Percentiles rank a stretch among this genome's conserved stretches.
These are phyloP conservation scores for Russula sp. DNA, from an alignment of 768 basidiomycete species.

Conservation along the genomic window DNA sequence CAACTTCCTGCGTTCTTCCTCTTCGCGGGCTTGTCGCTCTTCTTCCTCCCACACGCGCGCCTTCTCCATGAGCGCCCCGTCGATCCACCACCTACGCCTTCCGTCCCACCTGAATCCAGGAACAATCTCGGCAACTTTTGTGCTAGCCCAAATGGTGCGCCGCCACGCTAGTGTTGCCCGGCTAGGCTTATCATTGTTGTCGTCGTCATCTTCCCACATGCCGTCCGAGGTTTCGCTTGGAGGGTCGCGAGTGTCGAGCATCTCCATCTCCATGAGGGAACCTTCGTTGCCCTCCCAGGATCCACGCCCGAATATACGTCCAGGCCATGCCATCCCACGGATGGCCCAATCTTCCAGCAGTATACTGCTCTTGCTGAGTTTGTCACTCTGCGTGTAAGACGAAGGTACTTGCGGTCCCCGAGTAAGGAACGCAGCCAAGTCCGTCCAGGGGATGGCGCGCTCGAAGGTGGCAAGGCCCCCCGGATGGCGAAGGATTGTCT, in stretches of 20 bases:
- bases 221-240: conserved; percentile 62
- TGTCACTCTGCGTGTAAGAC: conserved; percentile 11
- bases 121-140: conserved; percentile 61
- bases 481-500: conserved; percentile 63
- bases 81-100: conserved; percentile 55
- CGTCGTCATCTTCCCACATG: conserved; percentile 72
- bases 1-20: conserved; percentile 60
- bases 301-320: conserved; percentile 86
- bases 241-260: conserved; percentile 67
- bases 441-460: conserved; percentile 78
- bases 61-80: conserved; percentile 62
- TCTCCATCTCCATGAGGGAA: conserved; percentile 44
- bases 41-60: conserved; percentile 64
- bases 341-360: conserved; percentile 94
- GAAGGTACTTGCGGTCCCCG: conserved; percentile 51
- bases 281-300: conserved; percentile 68
- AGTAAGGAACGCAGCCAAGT: conserved; percentile 60
- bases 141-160: conserved; percentile 62
- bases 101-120: conserved; percentile 71
- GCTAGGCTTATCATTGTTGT: conserved; percentile 43
- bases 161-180: conserved; percentile 53
- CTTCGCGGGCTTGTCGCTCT: conserved; percentile 57
- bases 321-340: conserved; percentile 95
- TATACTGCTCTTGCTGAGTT: conserved; percentile 25
- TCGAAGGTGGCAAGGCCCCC: conserved; percentile 60